These are phyloP conservation scores for Tulasnella sp. DNA, from an alignment of 768 basidiomycete species.

Conservation along the genomic window DNA sequence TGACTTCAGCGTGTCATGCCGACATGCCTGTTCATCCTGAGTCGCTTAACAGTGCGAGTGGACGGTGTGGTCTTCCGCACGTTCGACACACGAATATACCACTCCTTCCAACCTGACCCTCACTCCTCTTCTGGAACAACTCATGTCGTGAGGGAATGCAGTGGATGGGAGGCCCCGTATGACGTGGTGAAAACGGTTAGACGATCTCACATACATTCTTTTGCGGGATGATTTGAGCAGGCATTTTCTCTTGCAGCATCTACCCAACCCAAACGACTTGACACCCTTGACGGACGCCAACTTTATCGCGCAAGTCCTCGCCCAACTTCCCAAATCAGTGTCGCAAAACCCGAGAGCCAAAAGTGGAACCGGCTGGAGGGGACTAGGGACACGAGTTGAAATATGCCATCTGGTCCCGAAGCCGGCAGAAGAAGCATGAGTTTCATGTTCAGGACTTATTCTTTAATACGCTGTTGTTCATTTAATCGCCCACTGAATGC, in stretches of 20 bases:
- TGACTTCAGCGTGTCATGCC: conserved; percentile 87
- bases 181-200: conserved; percentile 68
- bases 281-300: conserved; percentile 83
- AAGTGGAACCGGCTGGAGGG: conserved; percentile 82
- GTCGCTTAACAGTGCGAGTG: conserved; percentile 88
- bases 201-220: background rate
- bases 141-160: conserved; percentile 69
- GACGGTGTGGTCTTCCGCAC: conserved; percentile 91
- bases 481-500: background rate
- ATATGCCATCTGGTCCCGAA: conserved; percentile 11
- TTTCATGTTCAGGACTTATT: background rate
- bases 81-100: conserved; percentile 85
- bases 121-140: conserved; percentile 46
- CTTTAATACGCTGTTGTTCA: background rate
- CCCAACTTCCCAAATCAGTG: conserved; percentile 58
- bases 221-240: background rate
- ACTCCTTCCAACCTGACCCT: conserved; percentile 53
- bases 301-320: conserved; percentile 61
- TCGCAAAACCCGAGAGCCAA: conserved; percentile 51
- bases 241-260: conserved; percentile 42
- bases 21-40: conserved; percentile 83
- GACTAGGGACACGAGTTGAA: conserved; percentile 62
- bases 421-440: background rate
- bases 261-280: conserved; percentile 73
- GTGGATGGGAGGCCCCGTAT: conserved; percentile 90